Evolutionary conservation across 1,284 basidiomycete species (phyloP), one percentile per base, ranked within the genome.

Genomic region (Apiotrichum gracile): DNA sequence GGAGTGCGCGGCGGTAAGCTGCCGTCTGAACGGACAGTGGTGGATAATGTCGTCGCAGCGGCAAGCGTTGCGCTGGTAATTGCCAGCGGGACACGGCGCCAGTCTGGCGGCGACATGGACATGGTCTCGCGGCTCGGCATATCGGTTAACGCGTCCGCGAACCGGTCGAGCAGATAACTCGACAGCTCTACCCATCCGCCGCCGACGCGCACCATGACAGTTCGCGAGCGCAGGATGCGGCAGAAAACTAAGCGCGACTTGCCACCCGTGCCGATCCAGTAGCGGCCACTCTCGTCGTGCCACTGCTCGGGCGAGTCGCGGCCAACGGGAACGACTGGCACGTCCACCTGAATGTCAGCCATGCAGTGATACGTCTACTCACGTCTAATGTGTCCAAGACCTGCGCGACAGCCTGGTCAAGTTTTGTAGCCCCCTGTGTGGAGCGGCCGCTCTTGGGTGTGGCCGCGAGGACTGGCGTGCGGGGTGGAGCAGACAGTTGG

Each of bases 131-230:
- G 43, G 13, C 21, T 24, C 14, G 34, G 43, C 22, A 16, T 31
- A 5, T 38, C 47, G 58, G 64, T 80, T 67, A 91, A 85, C 51
- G 83, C 81, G 52, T 90, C 87, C 22, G 86, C 85, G 68, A 89
- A 91, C 68, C 92, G 88, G 55, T 85, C 83, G 62, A 84, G 81
- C 58, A 92, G 85, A 74, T 92, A 92, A 69, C 90, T 90, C 13
- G 88, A 89, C 53, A 94, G 75, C 71, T 93, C 91, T 51, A 83
- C 78, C 91, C 91, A 94, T n/a, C 91, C 91, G 42, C 91, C 91
- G 27, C 91, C 91, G 17, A 93, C 88, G 56, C 91, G 83, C 38
- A 96, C 90, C 91, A 96, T 94, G 57, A 94, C 91, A 0, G 87
- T 92, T 62, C 89, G 86, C 4, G 87, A 91, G n/a, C 89, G 83